Evolutionary conservation across 106 monocot species (phyloP), one percentile per base, ranked within the genome.

Genomic region (Vanilla planifolia): DNA sequence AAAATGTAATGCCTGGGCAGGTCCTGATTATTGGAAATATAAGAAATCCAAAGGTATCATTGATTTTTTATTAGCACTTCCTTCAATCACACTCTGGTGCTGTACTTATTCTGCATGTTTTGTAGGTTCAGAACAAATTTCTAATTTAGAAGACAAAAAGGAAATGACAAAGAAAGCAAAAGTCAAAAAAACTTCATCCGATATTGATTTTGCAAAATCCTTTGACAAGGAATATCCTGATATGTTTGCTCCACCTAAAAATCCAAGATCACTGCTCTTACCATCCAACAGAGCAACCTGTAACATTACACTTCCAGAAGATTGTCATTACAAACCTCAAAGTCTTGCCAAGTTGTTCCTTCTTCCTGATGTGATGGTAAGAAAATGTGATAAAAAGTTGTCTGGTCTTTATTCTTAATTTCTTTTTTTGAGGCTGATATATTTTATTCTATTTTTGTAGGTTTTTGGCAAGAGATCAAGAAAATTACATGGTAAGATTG

Each of bases 1-100:
- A 42, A 88, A 73, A 73, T 55, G 72, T 70, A 99, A 99, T 88
- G 79, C 92, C 6, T 99, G 98, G 98, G 98, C 98, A 33, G 98
- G 98, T 50, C 98, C 98, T 25, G 92, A 92, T 39, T 81, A 99
- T 56, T 99, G 98, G 98, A 99, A 92, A 59, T 99, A 73, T 73
- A 81, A 62, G 19, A 99, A 83, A 67, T 36, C 46, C 28, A 99
- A 88, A 88, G 92, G 92, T 99, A 71, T 57, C 21, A 2, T 25
- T 8, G 33, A 45, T 61, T 30, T 22, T 26, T 33, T 24, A 33
- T 43, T 27, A 66, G 36, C 27, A 13, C 3, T 25, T 28, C 6
- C 0, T 57, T 17, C 3, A 37, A 44, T 22, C 36, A 28, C 29
- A 39, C 30, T 34, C 0, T 27, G 5, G 22, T 51, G 34, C 15